Evolutionary conservation across 2,329 filamentous ascomycete species (phyloP), one percentile per base, ranked within the genome.

Genomic region (Apiospora pterosperma): DNA sequence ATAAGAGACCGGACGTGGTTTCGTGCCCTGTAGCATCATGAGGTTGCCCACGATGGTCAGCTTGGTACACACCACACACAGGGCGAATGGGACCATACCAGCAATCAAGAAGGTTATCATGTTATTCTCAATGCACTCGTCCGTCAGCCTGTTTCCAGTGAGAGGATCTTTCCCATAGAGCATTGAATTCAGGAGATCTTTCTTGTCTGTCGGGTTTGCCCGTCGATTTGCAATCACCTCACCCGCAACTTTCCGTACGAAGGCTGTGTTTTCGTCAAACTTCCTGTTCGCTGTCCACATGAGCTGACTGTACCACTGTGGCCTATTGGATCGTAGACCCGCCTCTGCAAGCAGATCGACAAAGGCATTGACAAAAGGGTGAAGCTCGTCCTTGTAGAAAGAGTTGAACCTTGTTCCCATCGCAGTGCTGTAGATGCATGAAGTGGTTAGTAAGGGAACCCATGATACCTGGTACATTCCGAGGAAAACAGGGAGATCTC

Each of bases 371-470:
- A 86, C 78, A 68, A 88, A 88, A 0, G 85, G 85, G 70, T 88
- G 85, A 72, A 84, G 78, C 2, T 83, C 77, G 2, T 84, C 77
- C 14, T 85, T 81, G 67, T 88, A 88, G 72, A 86, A 87, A 0
- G 80, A 83, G 70, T 88, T 3, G 79, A 89, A 89, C 2, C 87
- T 82, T 64, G 79, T 84, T 14, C 80, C 82, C 81, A 87, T 86
- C 12, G 81, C 75, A 69, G 85, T 86, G 11, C 90, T 79, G 2
- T 84, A 86, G 41, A 90, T 83, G n/a, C n/a, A n/a, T n/a, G n/a
- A n/a, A n/a, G n/a, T n/a, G n/a, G n/a, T n/a, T n/a, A n/a, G n/a
- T n/a, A n/a, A n/a, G n/a, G n/a, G n/a, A n/a, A n/a, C n/a, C n/a
- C n/a, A n/a, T n/a, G n/a, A n/a, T n/a, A n/a, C n/a, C n/a, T n/a